Evolutionary conservation across 2,329 filamentous ascomycete genomes (phyloP), one percentile per base, ranked within the genome.

Genomic region (Aspergillus phoenicis): DNA sequence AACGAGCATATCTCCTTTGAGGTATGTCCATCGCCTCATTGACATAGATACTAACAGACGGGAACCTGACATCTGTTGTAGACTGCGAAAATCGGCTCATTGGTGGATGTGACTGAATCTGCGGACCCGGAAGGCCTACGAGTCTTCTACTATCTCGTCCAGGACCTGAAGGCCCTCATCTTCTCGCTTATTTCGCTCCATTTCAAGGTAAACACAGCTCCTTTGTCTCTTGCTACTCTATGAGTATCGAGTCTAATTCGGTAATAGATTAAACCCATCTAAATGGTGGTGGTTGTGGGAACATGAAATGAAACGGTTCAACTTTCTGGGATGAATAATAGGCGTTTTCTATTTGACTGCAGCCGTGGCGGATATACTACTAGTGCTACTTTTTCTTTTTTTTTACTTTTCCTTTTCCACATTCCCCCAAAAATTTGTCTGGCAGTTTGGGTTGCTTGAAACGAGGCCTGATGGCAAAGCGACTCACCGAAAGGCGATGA

Each of bases 1-100:
- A 95, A 90, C 71, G 95, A 99, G 66, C 94, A 98, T 77, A 98
- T 99, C 69, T 96, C 93, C 1, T 99, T 99, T 68, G 95, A 99
- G 89, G 93, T 93, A 77, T 45, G 65, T 62, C 41, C 11, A 36
- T 17, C 24, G 28, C 41, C 45, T 33, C 30, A 26, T 45, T 36
- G 38, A 13, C 8, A 33, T 45, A 8, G 3, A n/a, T 41, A 39
- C 6, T 26, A 1, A 28, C 17, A 26, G 8, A 30, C 6, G 11
- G 17, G 17, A 38, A 22, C 36, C 38, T 59, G 48, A 62, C 20
- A 57, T 33, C 33, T 53, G 41, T 38, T 41, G 58, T 66, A 97
- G 93, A 99, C 95, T 30, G 95, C 95, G 38, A 99, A 99, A 80
- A 98, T 99, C 68, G 95, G 95, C 63, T 98, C 95, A 8, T 82